Percentiles rank a stretch among this genome's conserved stretches.
Evolutionary conservation across 441 rosid genomes (phyloP).

Genomic region (Geranium incanum): DNA sequence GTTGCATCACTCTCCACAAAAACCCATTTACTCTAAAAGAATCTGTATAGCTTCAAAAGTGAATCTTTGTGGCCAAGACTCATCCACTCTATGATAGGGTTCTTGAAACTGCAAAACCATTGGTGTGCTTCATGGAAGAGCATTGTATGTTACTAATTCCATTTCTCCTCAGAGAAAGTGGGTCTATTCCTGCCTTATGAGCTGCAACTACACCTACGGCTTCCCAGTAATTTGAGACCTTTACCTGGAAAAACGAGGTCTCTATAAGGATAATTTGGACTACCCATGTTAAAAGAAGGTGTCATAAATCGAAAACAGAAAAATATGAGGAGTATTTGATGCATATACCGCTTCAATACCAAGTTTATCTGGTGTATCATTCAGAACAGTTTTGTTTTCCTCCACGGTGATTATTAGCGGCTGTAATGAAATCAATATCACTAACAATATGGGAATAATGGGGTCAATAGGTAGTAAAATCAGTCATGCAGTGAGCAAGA

Average conservation of each 20-base stretch:
- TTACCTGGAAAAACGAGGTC: slow-evolving; percentile 28
- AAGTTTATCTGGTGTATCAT: slow-evolving; percentile 43
- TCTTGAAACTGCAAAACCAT: slow-evolving; percentile 31
- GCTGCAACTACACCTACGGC: slow-evolving; percentile 60
- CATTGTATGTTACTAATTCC: slow-evolving; percentile 29
- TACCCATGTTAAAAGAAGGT: too few species aligned
- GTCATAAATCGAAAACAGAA: background rate
- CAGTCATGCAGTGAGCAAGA: background rate
- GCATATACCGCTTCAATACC: slow-evolving; percentile 45
- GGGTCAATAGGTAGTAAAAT: background rate
- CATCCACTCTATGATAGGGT: slow-evolving; percentile 6
- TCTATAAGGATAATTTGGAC: background rate
- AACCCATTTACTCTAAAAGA: too few species aligned
- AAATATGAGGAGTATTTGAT: background rate
- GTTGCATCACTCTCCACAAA: too few species aligned
- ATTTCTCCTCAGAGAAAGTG: slow-evolving; percentile 43
- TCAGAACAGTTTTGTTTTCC: slow-evolving; percentile 56
- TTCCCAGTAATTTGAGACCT: slow-evolving; percentile 59
- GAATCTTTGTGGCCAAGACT: too few species aligned
- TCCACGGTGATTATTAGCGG: slow-evolving; percentile 50
- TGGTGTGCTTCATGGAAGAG: slow-evolving; percentile 18
- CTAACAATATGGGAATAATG: background rate
- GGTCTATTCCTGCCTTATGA: slow-evolving; percentile 56
- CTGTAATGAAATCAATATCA: slow-evolving; percentile 26
- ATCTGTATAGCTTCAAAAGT: too few species aligned